phyloP scores from a whole-genome alignment of 257 asterid genomes.

The Sherardia arvensis region DNA sequence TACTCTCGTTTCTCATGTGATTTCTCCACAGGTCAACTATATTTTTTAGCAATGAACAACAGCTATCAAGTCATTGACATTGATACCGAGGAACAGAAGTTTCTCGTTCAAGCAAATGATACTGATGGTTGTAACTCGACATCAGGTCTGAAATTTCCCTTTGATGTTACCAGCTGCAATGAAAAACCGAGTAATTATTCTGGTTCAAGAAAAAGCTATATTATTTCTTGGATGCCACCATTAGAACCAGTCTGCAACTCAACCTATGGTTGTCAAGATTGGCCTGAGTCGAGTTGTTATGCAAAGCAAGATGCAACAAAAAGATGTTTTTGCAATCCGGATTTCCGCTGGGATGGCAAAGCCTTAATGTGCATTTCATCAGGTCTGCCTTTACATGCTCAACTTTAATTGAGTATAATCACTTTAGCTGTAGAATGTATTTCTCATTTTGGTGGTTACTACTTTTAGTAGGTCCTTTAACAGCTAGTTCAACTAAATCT shows the following conservation, averaged over 20 bases:
- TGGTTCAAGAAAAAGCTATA: too few species aligned
- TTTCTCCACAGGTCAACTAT: background rate
- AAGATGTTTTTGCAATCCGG: slow-evolving; percentile 19
- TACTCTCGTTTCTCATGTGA: background rate
- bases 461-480: background rate
- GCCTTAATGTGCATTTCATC: background rate
- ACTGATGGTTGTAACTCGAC: background rate
- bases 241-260: slow-evolving; percentile 20
- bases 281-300: slow-evolving; percentile 22
- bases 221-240: slow-evolving; percentile 15
- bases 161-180: background rate
- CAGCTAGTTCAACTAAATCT: background rate
- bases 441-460: background rate
- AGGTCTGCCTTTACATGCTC: background rate
- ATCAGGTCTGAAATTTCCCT: background rate
- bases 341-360: slow-evolving; percentile 16
- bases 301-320: background rate
- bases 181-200: too few species aligned
- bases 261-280: slow-evolving; percentile 14
- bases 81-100: background rate
- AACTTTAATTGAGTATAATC: too few species aligned
- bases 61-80: background rate
- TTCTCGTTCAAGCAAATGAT: background rate
- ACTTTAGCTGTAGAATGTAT: background rate
- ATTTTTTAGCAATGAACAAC: background rate